Conservation (phyloP, 2,329 filamentous ascomycete genomes). For the Apiospora arundinis region DNA sequence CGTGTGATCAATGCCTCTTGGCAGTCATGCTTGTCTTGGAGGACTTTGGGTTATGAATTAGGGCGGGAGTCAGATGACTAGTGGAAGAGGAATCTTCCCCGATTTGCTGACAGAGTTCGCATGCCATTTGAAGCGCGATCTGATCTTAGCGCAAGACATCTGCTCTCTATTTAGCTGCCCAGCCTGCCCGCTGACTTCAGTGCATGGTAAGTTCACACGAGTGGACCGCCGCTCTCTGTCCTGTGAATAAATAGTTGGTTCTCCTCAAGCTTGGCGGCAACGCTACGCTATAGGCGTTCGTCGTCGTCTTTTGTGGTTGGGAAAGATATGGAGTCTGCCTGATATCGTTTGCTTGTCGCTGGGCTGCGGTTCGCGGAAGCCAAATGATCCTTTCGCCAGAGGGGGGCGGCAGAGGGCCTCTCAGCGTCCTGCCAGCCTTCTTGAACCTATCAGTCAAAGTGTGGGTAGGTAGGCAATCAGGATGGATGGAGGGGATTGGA, state of each 20-base stretch:
- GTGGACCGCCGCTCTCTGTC: background rate
- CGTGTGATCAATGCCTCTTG: constrained; percentile 6
- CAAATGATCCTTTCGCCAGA: background rate
- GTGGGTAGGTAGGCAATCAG: background rate
- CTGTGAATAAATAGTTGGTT: background rate
- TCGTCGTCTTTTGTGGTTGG: background rate
- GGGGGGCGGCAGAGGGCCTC: background rate
- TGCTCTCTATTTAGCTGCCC: background rate
- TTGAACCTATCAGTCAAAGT: background rate
- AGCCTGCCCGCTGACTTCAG: background rate
- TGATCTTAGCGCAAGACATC: constrained; percentile 4
- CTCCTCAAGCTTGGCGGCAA: background rate
- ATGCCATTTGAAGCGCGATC: background rate
- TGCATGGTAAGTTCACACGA: background rate
- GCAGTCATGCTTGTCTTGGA: constrained; percentile 14
- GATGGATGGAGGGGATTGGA: background rate
- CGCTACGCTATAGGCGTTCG: background rate
- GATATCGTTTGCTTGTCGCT: background rate
- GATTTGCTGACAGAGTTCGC: constrained; percentile 3
- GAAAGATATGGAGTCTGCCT: background rate
- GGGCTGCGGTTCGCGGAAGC: background rate
- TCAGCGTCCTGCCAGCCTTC: background rate
- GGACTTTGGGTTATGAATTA: background rate
- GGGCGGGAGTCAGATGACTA: constrained; percentile 13
- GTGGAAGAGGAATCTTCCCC: background rate